phyloP scores from a whole-genome alignment of 2,329 filamentous ascomycete species.

The Aspergillus latus region DNA sequence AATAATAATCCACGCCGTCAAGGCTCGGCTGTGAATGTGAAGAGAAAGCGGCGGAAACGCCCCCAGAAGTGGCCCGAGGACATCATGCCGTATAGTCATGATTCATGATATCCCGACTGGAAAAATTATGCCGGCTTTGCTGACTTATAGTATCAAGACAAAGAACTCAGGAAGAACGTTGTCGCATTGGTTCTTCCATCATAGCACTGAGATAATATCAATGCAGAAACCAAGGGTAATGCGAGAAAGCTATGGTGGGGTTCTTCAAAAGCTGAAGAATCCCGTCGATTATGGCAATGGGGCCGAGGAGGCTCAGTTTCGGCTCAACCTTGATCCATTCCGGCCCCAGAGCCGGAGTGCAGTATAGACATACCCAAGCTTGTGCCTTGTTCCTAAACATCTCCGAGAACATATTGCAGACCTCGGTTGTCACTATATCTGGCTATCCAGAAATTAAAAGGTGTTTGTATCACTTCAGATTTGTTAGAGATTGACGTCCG shows the following conservation, averaged over 20 bases:
- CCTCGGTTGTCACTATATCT: too few relatives aligned
- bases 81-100: constrained; percentile 1
- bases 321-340: constrained; percentile 11
- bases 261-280: constrained; percentile 5
- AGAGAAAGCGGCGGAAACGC: constrained; percentile 21
- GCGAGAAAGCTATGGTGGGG: constrained; percentile 6
- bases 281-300: background rate
- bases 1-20: background rate
- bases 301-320: constrained; percentile 13
- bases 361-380: too few relatives aligned
- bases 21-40: background rate
- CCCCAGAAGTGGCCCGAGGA: background rate
- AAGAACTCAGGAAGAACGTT: background rate
- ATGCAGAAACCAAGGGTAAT: background rate
- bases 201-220: background rate
- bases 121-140: background rate
- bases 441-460: too few relatives aligned
- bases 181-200: background rate
- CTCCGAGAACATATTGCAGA: too few relatives aligned
- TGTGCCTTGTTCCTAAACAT: too few relatives aligned
- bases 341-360: background rate
- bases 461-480: too few relatives aligned
- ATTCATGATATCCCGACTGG: background rate
- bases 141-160: background rate
- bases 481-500: too few relatives aligned